Conservation (phyloP, 2,329 filamentous ascomycete genomes). For the Metarhizium brunneum region DNA sequence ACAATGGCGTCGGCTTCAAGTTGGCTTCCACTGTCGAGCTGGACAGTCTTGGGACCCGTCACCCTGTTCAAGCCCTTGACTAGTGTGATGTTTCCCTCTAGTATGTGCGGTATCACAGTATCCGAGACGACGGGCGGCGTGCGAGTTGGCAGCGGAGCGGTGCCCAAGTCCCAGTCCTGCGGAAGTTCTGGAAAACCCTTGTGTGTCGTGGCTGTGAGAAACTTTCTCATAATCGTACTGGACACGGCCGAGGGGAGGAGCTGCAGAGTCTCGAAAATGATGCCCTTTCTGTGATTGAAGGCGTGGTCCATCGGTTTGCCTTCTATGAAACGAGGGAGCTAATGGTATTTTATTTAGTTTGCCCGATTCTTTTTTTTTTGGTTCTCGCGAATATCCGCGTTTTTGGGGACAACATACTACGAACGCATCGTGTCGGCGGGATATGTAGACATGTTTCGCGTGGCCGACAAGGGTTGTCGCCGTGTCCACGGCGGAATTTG, state of each 20-base stretch:
- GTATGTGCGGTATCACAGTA: conserved; percentile 22
- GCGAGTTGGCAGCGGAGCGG: conserved; percentile 15
- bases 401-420: conserved; percentile 17
- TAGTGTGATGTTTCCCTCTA: conserved; percentile 23
- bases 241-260: background rate
- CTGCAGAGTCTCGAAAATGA: conserved; percentile 12
- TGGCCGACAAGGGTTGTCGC: conserved; percentile 21
- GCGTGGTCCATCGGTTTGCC: conserved; percentile 24
- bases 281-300: conserved; percentile 6
- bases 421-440: conserved; percentile 28
- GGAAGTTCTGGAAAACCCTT: conserved; percentile 14
- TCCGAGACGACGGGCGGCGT: conserved; percentile 18
- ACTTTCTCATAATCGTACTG: background rate
- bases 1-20: conserved; percentile 22
- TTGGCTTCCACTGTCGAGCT: conserved; percentile 19
- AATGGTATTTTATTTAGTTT: too few species aligned
- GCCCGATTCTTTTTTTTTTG: background rate
- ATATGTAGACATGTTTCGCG: conserved; percentile 29
- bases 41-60: conserved; percentile 13
- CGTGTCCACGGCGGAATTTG: conserved; percentile 24
- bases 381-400: too few species aligned
- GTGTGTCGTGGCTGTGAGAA: conserved; percentile 13
- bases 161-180: conserved; percentile 19
- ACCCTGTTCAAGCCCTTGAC: conserved; percentile 12
- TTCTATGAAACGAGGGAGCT: conserved; percentile 14